Base-by-base conservation (phyloP, 352 stramenopile genomes). In the Phytophthora capsici region DNA sequence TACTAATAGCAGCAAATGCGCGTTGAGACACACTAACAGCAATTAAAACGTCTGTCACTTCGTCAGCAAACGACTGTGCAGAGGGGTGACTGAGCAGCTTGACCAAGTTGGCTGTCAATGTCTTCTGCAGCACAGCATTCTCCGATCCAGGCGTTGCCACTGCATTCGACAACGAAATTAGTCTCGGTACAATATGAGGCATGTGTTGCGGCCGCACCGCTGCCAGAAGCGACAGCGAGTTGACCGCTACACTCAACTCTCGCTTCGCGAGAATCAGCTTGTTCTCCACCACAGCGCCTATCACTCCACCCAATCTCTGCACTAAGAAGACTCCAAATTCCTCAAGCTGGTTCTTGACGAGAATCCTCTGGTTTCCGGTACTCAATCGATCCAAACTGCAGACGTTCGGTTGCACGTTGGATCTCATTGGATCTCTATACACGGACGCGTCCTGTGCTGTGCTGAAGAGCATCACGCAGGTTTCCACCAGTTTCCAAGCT, bases 41-140 rank as follows among this genome's bases (percentile, higher is more conserved):
- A 57, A 93, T 92, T 23, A 94, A 72, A 63, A 75, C 73, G 47
- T 90, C 82, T 16, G 82, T 94, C 40, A 94, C 78, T 45, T 92
- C 84, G 43, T 94, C 83, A 25, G 75, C 70, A 50, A 91, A 82
- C 17, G 73, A 25, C 52, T 88, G 79, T 1, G 84, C 76, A 4
- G 75, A 56, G 6, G 86, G 86, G 30, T 88, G 81, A 47, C 78
- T 86, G 32, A 93, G 60, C 9, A 94, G 47, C 56, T 92, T 91
- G 40, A 91, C 62, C 9, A 94, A 64, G 32, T 92, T 93, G 20
- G 84, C 73, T 44, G 78, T 82, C 48, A 93, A 67, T 30, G 82
- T 88, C 46, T 79, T 76, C 37, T 88, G 84, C 17, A 93, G 71
- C 6, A 72, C 58, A 19, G 71, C 53, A 44, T 90, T 78, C 17